Evolutionary conservation across 2,329 filamentous ascomycete species (phyloP).

Genomic region (Penicillium sp.): DNA sequence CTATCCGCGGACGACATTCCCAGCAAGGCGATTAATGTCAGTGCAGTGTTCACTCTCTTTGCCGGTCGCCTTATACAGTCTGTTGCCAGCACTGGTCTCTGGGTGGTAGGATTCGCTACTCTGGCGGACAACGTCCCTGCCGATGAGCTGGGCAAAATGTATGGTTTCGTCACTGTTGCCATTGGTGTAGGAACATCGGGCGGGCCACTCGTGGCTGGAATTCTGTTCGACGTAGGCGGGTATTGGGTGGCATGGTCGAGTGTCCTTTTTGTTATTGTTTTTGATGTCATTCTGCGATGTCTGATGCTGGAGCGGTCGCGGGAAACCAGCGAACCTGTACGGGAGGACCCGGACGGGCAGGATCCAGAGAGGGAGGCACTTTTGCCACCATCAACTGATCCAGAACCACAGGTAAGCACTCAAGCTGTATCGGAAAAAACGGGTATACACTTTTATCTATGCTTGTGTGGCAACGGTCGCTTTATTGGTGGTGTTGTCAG

Average conservation of each 20-base stretch:
- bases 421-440: neutral
- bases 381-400: neutral
- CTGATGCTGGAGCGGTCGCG: conserved; percentile 23
- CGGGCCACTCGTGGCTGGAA: conserved; percentile 29
- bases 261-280: conserved; percentile 24
- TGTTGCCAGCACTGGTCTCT: conserved; percentile 25
- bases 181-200: conserved; percentile 26
- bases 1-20: neutral
- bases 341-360: neutral
- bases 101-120: conserved; percentile 31
- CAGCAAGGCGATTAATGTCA: neutral
- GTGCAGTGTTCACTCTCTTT: conserved; percentile 23
- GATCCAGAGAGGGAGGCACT: neutral
- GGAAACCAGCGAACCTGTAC: neutral
- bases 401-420: neutral
- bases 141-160: conserved; percentile 25
- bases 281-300: conserved; percentile 29
- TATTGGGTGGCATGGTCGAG: conserved; percentile 32
- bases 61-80: conserved; percentile 29
- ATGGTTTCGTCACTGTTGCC: conserved; percentile 25
- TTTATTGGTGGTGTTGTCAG: conserved; percentile 44
- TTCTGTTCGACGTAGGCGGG: conserved; percentile 26
- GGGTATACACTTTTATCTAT: conserved; percentile 30
- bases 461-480: conserved; percentile 42
- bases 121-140: conserved; percentile 26